A percentile compares a stretch with the other conserved stretches of the same genome.
These are phyloP conservation scores for Pyrenophora seminiperda DNA, from an alignment of 2,329 filamentous ascomycete species.

Conservation along the genomic window DNA sequence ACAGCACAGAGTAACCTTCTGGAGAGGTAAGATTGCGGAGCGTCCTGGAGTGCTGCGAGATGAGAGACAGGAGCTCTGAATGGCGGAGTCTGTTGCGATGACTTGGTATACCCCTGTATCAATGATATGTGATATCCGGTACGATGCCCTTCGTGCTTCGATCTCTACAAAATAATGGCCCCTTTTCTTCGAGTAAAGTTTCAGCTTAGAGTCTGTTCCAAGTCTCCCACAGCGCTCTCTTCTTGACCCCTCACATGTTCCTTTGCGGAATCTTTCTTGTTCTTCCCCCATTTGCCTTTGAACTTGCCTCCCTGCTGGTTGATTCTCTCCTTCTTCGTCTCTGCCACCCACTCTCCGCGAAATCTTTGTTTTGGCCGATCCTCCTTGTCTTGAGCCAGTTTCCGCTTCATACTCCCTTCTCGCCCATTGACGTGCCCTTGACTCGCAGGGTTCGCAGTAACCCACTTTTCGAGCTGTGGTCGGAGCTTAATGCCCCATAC, in stretches of 20 bases:
- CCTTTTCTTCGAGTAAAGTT: no score
- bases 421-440: constrained; percentile 29
- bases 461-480: constrained; percentile 31
- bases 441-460: constrained; percentile 23
- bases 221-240: no score
- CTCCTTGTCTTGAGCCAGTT: constrained; percentile 16
- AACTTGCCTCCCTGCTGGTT: constrained; percentile 37
- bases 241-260: no score
- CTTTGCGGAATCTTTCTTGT: not conserved
- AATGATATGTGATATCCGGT: not conserved
- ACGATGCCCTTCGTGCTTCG: no score
- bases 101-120: constrained; percentile 23
- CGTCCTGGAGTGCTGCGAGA: constrained; percentile 27
- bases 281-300: constrained; percentile 34
- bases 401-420: constrained; percentile 20
- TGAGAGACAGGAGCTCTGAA: constrained; percentile 23
- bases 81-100: constrained; percentile 27
- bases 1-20: constrained; percentile 23
- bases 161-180: no score
- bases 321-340: constrained; percentile 36
- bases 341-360: constrained; percentile 35
- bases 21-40: constrained; percentile 24
- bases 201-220: no score
- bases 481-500: constrained; percentile 29
- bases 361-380: constrained; percentile 31